A percentile compares a stretch with the other conserved stretches of the same genome.
phyloP scores from a whole-genome alignment of 2,329 filamentous ascomycete species.

The Rugonectria rugulosa region DNA sequence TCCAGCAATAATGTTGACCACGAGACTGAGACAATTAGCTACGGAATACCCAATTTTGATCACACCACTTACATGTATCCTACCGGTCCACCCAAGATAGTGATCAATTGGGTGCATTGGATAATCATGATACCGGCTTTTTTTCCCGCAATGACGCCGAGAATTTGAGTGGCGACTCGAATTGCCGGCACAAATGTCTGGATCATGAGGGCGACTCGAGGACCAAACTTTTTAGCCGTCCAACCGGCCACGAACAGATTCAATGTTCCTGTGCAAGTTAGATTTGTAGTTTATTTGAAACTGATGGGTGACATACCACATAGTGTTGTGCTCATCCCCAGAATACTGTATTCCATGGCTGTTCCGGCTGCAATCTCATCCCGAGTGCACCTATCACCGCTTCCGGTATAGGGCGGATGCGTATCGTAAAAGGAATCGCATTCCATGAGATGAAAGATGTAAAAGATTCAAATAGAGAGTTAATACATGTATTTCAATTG shows the following conservation, averaged over 20 bases:
- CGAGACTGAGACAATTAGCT: conserved; percentile 51
- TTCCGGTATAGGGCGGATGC: conserved; percentile 58
- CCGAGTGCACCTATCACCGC: conserved; percentile 63
- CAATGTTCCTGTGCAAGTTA: conserved; percentile 25
- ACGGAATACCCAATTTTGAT: accelerated
- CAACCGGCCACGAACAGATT: conserved; percentile 70
- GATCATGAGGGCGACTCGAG: conserved; percentile 67
- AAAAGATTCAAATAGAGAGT: conserved; percentile 54
- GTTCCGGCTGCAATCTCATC: conserved; percentile 71
- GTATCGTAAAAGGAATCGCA: conserved; percentile 73
- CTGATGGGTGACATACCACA: conserved; percentile 54
- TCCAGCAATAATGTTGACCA: conserved; percentile 72
- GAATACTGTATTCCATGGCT: conserved; percentile 68
- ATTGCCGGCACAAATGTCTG: conserved; percentile 72
- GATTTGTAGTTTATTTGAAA: neutral
- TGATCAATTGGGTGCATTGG: conserved; percentile 72
- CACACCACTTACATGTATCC: conserved; percentile 63
- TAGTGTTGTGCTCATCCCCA: conserved; percentile 72
- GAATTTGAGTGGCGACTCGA: conserved; percentile 68
- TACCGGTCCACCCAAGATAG: conserved; percentile 71
- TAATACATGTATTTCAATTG: neutral
- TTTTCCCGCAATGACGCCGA: conserved; percentile 70
- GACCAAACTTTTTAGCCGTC: conserved; percentile 71
- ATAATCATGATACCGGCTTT: conserved; percentile 70
- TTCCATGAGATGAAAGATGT: conserved; percentile 75